Evolutionary conservation across 164 flowering plant species (phyloP), one percentile per base, ranked within the genome.

Genomic region (Macadamia tetraphylla): DNA sequence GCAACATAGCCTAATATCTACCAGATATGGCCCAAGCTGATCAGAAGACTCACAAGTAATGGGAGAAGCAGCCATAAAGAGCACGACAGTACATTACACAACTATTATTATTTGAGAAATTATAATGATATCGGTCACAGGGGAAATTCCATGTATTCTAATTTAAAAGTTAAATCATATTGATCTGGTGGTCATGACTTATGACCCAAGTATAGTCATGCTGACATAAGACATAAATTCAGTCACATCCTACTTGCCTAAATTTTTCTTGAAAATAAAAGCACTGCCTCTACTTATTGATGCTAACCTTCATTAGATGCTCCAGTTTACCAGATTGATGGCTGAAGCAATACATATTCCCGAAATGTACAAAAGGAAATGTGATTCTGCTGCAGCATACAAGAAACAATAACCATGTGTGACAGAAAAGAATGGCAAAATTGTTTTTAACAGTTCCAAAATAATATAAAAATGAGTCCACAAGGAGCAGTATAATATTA

Each of bases 291-390:
- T 23, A 23, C 23, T 23, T 35, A 15, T 62, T 1, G 55, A 60
- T 7, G 29, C 67, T 58, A 80, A 91, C 98, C 92, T 93, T 92
- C 96, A 95, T 89, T 32, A 95, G 84, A 79, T 95, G 98, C 82
- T 95, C 98, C 35, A 95, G 82, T 78, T 90, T 89, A 74, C 97
- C 97, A 43, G 96, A 87, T 63, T 89, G 98, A 68, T 90, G 48
- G 75, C 98, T 92, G 81, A 90, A 95, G 84, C 99, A 95, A 78
- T 95, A 91, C 78, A 95, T 53, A 71, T 90, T 88, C 85, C 96
- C 90, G 90, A 79, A 84, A 23, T 18, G 3, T 51, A 55, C 23
- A 31, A 18, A 46, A 63, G 46, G 14, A 60, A 32, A 32, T 3
- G n/a, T 60, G 44, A 10, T 32, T 31, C 32, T 10, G 44, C 62